Evolutionary conservation across 1,284 basidiomycete species (phyloP).

Genomic region (Sparassis latifolia): DNA sequence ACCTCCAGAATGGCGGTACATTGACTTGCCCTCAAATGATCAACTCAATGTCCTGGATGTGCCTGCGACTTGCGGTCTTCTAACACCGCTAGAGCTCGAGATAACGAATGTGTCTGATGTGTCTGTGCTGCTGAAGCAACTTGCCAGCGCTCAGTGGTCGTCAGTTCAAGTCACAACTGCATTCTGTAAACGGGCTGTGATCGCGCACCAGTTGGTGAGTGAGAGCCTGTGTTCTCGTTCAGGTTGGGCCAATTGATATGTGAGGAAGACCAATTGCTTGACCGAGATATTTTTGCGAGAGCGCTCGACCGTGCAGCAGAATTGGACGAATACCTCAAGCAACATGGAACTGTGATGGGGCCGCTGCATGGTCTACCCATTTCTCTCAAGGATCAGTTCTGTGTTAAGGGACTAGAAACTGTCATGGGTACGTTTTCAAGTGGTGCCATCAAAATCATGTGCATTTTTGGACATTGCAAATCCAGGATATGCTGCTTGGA

Average conservation of each 20-base stretch:
- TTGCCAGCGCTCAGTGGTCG: conserved; percentile 49
- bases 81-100: conserved; percentile 53
- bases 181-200: conserved; percentile 72
- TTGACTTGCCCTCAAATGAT: conserved; percentile 35
- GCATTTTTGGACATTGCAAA: conserved; percentile 5
- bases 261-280: conserved; percentile 41
- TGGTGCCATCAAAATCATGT: not conserved
- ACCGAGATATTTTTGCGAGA: conserved; percentile 48
- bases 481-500: conserved; percentile 62
- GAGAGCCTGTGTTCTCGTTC: conserved; percentile 14
- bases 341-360: conserved; percentile 42
- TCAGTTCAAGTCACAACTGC: conserved; percentile 65
- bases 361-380: conserved; percentile 59
- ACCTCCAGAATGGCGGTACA: conserved; percentile 49
- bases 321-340: conserved; percentile 41
- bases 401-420: conserved; percentile 45
- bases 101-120: conserved; percentile 57
- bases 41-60: conserved; percentile 29
- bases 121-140: conserved; percentile 37
- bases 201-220: conserved; percentile 73
- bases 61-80: conserved; percentile 52
- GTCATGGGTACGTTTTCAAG: conserved; percentile 8
- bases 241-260: not conserved
- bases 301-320: conserved; percentile 46
- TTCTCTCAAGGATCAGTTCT: conserved; percentile 55